phyloP scores from a whole-genome alignment of 306 rosid species.

The Ammopiptanthus mongolicus region DNA sequence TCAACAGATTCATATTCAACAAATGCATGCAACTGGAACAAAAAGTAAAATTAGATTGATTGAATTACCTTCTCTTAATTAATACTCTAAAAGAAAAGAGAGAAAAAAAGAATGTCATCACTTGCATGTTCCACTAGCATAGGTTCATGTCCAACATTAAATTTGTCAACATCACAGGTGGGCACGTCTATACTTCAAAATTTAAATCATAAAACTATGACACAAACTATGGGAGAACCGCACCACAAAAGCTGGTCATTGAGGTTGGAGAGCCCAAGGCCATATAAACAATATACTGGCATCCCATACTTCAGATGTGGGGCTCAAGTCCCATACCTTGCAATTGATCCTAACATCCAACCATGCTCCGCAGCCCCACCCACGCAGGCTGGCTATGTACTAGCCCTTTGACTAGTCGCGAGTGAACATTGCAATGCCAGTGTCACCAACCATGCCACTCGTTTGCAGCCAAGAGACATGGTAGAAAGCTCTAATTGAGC shows the following conservation, averaged over 20 bases:
- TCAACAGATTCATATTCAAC: constrained; percentile 92
- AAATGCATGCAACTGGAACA: constrained; percentile 92
- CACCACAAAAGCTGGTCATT: not conserved
- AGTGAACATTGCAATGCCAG: not conserved
- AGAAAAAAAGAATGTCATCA: constrained; percentile 3
- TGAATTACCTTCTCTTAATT: constrained; percentile 10
- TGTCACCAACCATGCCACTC: not conserved
- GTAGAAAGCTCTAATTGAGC: not conserved
- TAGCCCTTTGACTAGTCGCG: not conserved
- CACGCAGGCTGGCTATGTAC: not conserved
- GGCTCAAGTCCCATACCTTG: not conserved
- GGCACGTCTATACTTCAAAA: not conserved
- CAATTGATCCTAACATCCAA: not conserved
- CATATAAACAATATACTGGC: not conserved
- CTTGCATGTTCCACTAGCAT: constrained; percentile 11
- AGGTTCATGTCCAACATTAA: constrained; percentile 6
- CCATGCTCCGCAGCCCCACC: not conserved
- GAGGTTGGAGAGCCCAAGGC: not conserved
- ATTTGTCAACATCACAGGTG: constrained; percentile 9
- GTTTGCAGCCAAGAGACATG: not conserved
- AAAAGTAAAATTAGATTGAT: constrained; percentile 33
- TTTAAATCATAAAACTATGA: not conserved
- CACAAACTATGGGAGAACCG: not conserved
- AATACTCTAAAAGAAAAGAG: constrained; percentile 20
- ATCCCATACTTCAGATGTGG: not conserved